Evolutionary conservation across 2,329 filamentous ascomycete genomes (phyloP), one percentile per base, ranked within the genome.

Genomic region (Pseudopyricularia cyperi): DNA sequence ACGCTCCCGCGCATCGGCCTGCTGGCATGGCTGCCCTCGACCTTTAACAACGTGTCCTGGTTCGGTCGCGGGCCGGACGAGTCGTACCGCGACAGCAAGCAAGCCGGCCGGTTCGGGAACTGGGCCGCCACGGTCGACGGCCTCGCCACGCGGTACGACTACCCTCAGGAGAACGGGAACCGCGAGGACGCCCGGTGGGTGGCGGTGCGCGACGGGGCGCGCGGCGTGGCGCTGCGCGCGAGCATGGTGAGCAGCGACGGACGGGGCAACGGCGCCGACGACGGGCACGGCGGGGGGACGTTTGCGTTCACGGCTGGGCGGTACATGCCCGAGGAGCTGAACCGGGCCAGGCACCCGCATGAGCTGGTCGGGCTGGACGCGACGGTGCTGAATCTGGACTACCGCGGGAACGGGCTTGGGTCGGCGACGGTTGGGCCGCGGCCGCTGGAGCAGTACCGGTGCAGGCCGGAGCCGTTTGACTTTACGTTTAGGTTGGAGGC

Each of bases 161-260:
- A 71, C 34, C 76, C 75, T 0, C 75, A 79, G 57, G 75, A 79
- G 55, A 72, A 69, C 53, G 71, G 73, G 1, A 78, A 79, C 57
- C 66, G 71, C 5, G 72, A 68, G 2, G 73, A 76, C 47, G 68
- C 67, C 1, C 66, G 71, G 7, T 77, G 72, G 70, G 17, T 42
- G 17, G 17, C 37, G 37, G 37, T 42, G 37, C 8, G 37, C 37
- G n/a, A 11, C 11, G 6, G 4, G 37, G 37, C 8, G 2, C 3
- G 7, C 12, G 37, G 35, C 5, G 7, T 22, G 37, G 37, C 7
- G 57, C 46, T 32, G 46, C 14, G 24, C 7, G 76, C 14, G 60
- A 63, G 7, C 15, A 59, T 22, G 54, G 47, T 35, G 59, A 17
- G 49, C 54, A 54, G 51, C 55, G 55, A 28, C 52, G 52, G 12